These are phyloP conservation scores for Ascochyta viciae-villosae DNA, from an alignment of 2,329 filamentous ascomycete genomes.

Conservation along the genomic window DNA sequence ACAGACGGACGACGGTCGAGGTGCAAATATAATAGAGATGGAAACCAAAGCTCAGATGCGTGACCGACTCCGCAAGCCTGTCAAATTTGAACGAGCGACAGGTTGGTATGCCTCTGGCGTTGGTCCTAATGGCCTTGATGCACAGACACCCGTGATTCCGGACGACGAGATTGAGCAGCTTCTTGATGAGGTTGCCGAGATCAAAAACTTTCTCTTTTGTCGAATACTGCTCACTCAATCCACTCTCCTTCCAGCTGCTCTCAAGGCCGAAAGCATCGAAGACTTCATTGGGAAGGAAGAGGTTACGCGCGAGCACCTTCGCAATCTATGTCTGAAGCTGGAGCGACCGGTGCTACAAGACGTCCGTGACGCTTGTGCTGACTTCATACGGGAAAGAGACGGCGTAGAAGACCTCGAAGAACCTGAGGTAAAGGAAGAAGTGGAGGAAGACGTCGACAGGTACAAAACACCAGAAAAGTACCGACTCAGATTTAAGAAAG, in stretches of 20 bases:
- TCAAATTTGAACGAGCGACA: constrained; percentile 42
- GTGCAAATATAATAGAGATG: constrained; percentile 51
- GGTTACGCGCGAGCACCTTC: constrained; percentile 53
- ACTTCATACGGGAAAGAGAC: constrained; percentile 53
- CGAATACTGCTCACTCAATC: constrained; percentile 56
- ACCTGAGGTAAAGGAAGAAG: constrained; percentile 29
- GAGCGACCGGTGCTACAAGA: constrained; percentile 59
- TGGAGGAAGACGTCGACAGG: constrained; percentile 13
- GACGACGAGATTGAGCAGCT: constrained; percentile 54
- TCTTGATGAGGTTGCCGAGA: constrained; percentile 56
- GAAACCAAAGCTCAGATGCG: constrained; percentile 53
- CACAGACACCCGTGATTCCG: constrained; percentile 49
- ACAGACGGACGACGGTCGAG: constrained; percentile 25
- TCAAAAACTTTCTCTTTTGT: constrained; percentile 59
- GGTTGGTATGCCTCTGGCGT: constrained; percentile 48
- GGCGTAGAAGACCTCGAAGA: constrained; percentile 45
- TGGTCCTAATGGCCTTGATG: constrained; percentile 36
- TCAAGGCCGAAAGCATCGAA: constrained; percentile 54
- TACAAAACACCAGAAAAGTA: constrained; percentile 17
- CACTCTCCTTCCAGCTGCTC: constrained; percentile 54
- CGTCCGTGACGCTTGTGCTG: constrained; percentile 60
- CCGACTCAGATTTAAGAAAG: constrained; percentile 11
- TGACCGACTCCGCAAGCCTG: constrained; percentile 51
- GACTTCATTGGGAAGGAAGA: constrained; percentile 54
- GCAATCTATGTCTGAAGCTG: constrained; percentile 58